A percentile compares a stretch with the other conserved stretches of the same genome.
Conservation (phyloP, 108 stramenopile genomes). For the Fragilaria crotonensis region DNA sequence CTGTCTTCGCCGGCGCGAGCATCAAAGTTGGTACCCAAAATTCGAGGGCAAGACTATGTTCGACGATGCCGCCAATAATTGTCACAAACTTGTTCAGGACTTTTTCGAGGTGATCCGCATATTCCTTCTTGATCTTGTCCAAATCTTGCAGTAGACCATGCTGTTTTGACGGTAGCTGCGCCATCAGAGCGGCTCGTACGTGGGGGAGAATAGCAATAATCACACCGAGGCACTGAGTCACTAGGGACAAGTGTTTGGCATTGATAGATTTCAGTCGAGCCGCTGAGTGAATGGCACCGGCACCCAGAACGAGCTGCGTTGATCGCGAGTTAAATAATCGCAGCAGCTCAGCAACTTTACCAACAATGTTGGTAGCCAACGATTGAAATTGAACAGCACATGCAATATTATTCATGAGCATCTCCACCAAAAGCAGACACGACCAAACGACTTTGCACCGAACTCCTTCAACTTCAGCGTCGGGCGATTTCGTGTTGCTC, state of each 20-base stretch:
- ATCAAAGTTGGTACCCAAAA: conserved; percentile 69
- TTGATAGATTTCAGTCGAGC: conserved; percentile 88
- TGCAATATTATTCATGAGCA: conserved; percentile 74
- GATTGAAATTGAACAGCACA: conserved; percentile 83
- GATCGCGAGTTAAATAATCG: conserved; percentile 89
- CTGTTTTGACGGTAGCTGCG: conserved; percentile 88
- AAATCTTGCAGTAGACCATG: conserved; percentile 82
- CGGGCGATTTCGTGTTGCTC: conserved; percentile 47
- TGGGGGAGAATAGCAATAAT: conserved; percentile 83
- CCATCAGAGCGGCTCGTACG: conserved; percentile 87
- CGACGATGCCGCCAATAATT: conserved; percentile 93
- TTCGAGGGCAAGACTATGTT: conserved; percentile 71
- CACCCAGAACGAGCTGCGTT: conserved; percentile 88
- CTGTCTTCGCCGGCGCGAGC: conserved; percentile 26
- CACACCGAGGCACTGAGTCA: conserved; percentile 86
- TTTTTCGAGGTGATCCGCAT: conserved; percentile 85
- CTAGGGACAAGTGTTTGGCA: conserved; percentile 91
- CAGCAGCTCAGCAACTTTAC: conserved; percentile 80
- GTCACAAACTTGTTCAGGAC: conserved; percentile 93
- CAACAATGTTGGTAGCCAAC: conserved; percentile 78
- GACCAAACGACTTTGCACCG: conserved; percentile 91
- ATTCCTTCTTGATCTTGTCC: conserved; percentile 88
- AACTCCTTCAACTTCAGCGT: conserved; percentile 75
- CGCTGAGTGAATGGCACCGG: conserved; percentile 88
- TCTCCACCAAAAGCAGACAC: conserved; percentile 88